These are phyloP conservation scores for Trametes sp. DNA, from an alignment of 1,284 basidiomycete genomes.

Conservation along the genomic window DNA sequence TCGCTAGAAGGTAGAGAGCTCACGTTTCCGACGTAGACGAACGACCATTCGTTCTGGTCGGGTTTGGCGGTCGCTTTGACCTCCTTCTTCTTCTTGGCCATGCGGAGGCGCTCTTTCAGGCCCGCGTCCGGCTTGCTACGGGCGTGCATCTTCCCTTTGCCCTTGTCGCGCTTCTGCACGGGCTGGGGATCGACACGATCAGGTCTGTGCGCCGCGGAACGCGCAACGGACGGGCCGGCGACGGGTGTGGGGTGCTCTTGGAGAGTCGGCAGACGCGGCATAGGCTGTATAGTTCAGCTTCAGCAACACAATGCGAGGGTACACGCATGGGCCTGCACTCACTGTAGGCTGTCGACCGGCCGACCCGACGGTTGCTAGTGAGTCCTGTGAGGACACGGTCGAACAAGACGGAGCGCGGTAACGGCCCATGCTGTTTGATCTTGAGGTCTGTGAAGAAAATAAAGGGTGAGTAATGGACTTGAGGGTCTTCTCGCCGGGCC, in stretches of 20 bases:
- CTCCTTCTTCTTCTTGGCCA: conserved; percentile 31
- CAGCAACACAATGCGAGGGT: not conserved
- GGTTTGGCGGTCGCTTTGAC: conserved; percentile 12
- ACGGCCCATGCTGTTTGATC: conserved; percentile 20
- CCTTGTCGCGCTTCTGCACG: conserved; percentile 23
- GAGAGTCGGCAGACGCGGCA: not conserved
- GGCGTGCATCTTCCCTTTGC: conserved; percentile 27
- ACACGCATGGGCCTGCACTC: not conserved
- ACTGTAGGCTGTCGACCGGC: not conserved
- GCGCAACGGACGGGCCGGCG: conserved; percentile 5
- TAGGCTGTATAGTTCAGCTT: conserved; percentile 1
- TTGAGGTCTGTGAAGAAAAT: not conserved
- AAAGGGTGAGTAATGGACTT: conserved; percentile 5
- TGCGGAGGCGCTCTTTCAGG: conserved; percentile 25
- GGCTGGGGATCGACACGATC: not conserved
- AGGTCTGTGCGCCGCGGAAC: not conserved
- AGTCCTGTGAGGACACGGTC: conserved; percentile 15
- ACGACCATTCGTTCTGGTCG: conserved; percentile 34
- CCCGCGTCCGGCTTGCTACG: conserved; percentile 12
- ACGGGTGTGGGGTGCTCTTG: not conserved
- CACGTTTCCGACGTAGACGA: conserved; percentile 69
- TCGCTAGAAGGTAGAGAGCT: no score
- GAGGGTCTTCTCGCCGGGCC: not conserved
- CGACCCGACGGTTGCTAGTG: conserved; percentile 9
- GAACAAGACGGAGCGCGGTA: conserved; percentile 30